Percentiles rank a stretch among this genome's conserved stretches.
Conservation (phyloP, 371 early-diverging fungal species). For the Mortierella sp. region DNA sequence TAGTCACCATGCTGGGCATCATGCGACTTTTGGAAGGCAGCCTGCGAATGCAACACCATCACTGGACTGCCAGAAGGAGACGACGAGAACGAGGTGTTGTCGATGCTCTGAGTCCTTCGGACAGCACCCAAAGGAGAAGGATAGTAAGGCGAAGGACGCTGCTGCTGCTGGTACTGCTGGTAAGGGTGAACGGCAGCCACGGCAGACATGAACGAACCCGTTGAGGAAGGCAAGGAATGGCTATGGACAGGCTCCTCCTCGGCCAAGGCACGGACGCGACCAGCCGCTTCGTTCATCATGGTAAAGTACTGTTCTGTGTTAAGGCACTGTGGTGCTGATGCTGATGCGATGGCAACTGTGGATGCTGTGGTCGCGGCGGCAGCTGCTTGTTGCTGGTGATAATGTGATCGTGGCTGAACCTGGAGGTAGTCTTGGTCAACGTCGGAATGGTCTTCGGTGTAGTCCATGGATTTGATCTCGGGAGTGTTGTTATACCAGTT, state of each 20-base stretch:
- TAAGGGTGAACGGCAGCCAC: no score
- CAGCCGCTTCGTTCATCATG: conserved; percentile 20
- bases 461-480: no score
- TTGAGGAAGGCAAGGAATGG: background rate
- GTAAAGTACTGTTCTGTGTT: conserved; percentile 14
- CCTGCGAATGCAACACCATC: background rate
- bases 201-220: background rate
- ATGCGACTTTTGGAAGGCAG: no score
- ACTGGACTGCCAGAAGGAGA: background rate
- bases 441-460: no score
- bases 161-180: no score
- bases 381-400: no score
- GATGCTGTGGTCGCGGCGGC: no score
- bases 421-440: no score
- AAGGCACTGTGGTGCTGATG: conserved; percentile 1
- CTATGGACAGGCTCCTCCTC: no score
- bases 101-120: conserved; percentile 4
- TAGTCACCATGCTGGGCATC: background rate
- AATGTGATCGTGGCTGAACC: no score
- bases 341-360: no score
- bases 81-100: background rate
- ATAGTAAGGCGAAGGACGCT: background rate
- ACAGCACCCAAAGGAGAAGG: background rate
- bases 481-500: no score
- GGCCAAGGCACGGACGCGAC: conserved; percentile 8